Evolutionary conservation across 345 rosid species (phyloP).

Genomic region (Euclidium syriacum): DNA sequence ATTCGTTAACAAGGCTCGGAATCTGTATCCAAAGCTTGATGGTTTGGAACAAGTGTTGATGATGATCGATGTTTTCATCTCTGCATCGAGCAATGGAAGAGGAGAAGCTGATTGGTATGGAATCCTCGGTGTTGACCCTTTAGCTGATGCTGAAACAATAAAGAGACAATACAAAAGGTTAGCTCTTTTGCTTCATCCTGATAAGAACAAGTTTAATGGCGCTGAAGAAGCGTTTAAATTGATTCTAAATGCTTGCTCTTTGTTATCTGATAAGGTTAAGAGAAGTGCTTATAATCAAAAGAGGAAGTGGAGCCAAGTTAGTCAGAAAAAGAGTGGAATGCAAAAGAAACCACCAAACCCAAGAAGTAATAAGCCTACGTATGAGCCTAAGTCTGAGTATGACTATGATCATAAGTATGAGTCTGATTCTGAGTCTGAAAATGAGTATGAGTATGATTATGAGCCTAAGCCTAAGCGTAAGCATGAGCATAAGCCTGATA

Average conservation of each 20-base stretch:
- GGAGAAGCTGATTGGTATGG: slow-evolving; percentile 64
- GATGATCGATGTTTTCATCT: not conserved
- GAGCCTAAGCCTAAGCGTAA: too few species aligned
- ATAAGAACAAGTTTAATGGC: slow-evolving; percentile 69
- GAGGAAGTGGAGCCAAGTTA: slow-evolving; percentile 33
- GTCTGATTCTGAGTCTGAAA: too few species aligned
- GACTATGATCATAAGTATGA: too few species aligned
- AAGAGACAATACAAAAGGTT: slow-evolving; percentile 64
- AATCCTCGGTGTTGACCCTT: slow-evolving; percentile 50
- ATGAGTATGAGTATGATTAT: too few species aligned
- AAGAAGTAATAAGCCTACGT: slow-evolving; percentile 4
- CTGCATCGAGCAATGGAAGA: slow-evolving; percentile 16
- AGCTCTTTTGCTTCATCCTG: slow-evolving; percentile 72
- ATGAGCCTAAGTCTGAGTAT: too few species aligned
- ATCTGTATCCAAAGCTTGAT: slow-evolving; percentile 19
- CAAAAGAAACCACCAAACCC: not conserved
- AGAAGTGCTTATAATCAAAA: slow-evolving; percentile 57
- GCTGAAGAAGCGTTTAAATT: slow-evolving; percentile 79
- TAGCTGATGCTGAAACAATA: slow-evolving; percentile 48
- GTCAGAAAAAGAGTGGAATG: slow-evolving; percentile 27
- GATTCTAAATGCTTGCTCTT: slow-evolving; percentile 62
- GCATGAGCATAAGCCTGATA: too few species aligned
- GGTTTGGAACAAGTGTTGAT: slow-evolving; percentile 11
- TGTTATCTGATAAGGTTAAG: slow-evolving; percentile 58
- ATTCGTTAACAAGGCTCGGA: not conserved